Evolutionary conservation across 257 asterid genomes (phyloP).

Genomic region (Gardenia jasminoides): DNA sequence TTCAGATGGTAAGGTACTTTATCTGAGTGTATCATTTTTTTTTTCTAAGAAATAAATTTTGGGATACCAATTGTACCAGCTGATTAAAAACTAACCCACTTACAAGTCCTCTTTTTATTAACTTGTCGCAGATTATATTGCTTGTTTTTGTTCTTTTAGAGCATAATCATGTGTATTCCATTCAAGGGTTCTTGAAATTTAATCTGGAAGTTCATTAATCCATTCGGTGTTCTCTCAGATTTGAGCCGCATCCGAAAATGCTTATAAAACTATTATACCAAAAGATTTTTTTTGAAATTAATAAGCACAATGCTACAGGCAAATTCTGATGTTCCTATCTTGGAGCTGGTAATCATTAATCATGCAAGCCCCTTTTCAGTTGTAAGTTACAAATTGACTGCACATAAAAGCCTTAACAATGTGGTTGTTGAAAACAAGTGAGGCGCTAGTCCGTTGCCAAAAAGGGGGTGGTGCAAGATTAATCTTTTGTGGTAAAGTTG

Average conservation of each 20-base stretch:
- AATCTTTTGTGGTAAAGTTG: too few relatives aligned
- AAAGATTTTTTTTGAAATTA: too few relatives aligned
- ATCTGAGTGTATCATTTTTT: slow-evolving; percentile 25
- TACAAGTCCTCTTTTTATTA: not conserved
- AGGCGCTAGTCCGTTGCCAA: too few relatives aligned
- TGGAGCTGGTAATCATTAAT: too few relatives aligned
- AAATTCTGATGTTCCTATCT: too few relatives aligned
- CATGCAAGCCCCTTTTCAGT: too few relatives aligned
- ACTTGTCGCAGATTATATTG: not conserved
- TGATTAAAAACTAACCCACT: not conserved
- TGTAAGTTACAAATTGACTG: too few relatives aligned
- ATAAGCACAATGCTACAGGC: not conserved
- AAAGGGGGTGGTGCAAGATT: too few relatives aligned
- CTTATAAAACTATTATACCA: not conserved
- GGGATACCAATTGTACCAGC: not conserved
- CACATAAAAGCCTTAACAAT: too few relatives aligned
- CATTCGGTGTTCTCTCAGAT: not conserved
- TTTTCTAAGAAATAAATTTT: not conserved
- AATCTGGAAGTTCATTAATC: not conserved
- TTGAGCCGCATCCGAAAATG: too few relatives aligned
- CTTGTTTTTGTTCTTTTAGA: not conserved
- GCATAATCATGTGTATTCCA: not conserved
- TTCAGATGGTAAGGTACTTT: slow-evolving; percentile 80
- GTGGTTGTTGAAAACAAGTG: too few relatives aligned
- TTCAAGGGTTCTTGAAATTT: not conserved